Conservation (phyloP, 75 land plant genomes). For the Chamaecyparis obtusa region DNA sequence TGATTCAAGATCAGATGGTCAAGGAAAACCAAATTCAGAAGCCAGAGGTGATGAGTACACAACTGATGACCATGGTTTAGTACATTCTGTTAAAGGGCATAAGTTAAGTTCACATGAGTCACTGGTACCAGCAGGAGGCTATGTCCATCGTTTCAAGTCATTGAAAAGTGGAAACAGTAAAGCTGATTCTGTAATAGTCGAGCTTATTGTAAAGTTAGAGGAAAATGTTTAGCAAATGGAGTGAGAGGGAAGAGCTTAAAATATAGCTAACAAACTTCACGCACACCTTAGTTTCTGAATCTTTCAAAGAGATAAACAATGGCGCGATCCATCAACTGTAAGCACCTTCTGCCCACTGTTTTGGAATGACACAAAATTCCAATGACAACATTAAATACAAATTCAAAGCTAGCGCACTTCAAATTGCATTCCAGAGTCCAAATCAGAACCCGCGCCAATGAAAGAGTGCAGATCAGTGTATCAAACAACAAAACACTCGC, state of each 20-base stretch:
- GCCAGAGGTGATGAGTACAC: conserved; percentile 4
- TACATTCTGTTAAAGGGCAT: conserved; percentile 25
- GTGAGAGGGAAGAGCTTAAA: no score
- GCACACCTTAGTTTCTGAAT: no score
- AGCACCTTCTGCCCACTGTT: no score
- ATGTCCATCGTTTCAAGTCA: conserved; percentile 25
- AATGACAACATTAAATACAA: background rate
- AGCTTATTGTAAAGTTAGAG: conserved; percentile 26
- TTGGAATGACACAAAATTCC: background rate
- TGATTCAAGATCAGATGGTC: conserved; percentile 10
- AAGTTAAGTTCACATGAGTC: conserved; percentile 41
- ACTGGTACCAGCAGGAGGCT: conserved; percentile 20
- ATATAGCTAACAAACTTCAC: no score
- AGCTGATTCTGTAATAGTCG: conserved; percentile 39
- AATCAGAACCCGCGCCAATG: no score
- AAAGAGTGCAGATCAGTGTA: no score
- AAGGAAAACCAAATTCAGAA: conserved; percentile 13
- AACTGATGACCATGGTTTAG: conserved; percentile 12
- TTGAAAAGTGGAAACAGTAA: conserved; percentile 49
- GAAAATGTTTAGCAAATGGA: no score
- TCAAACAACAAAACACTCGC: no score
- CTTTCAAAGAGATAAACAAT: no score
- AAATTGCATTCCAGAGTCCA: no score
- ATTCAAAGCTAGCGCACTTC: background rate
- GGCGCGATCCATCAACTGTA: no score